Percentiles rank a stretch among this genome's conserved stretches.
Conservation (phyloP, 2,329 filamentous ascomycete species). For the Scedosporium dehoogii region DNA sequence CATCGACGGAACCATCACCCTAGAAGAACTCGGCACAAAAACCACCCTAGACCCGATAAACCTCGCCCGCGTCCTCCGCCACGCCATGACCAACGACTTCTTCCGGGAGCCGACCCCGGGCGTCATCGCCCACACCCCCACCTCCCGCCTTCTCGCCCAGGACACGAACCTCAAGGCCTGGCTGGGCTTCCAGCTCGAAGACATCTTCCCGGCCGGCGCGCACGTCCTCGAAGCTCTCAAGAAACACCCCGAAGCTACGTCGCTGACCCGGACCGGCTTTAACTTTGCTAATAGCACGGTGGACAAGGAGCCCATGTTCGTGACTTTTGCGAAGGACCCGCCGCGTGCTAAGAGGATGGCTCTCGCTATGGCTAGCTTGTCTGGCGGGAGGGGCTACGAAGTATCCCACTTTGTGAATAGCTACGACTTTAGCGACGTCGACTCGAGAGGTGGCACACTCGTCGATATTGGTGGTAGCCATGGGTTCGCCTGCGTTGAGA, state of each 20-base stretch:
- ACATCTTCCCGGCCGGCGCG: slow-evolving; percentile 38
- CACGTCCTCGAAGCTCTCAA: slow-evolving; percentile 35
- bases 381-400: slow-evolving; percentile 47
- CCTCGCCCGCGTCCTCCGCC: slow-evolving; percentile 39
- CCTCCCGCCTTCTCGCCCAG: slow-evolving; percentile 40
- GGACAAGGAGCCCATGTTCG: slow-evolving; percentile 43
- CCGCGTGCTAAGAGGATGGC: slow-evolving; percentile 39
- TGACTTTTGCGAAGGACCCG: slow-evolving; percentile 38
- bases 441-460: slow-evolving; percentile 34
- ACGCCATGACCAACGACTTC: slow-evolving; percentile 47
- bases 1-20: slow-evolving; percentile 30
- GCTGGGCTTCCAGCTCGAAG: slow-evolving; percentile 46
- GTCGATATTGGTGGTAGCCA: slow-evolving; percentile 51
- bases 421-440: slow-evolving; percentile 41
- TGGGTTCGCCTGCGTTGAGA: slow-evolving; percentile 42
- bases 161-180: slow-evolving; percentile 39
- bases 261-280: slow-evolving; percentile 39
- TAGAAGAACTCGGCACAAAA: slow-evolving; percentile 33
- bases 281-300: slow-evolving; percentile 39
- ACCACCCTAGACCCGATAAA: slow-evolving; percentile 38
- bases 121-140: slow-evolving; percentile 43
- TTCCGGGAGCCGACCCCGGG: slow-evolving; percentile 42
- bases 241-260: slow-evolving; percentile 34
- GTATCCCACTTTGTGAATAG: slow-evolving; percentile 40
- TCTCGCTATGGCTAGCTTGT: slow-evolving; percentile 44